phyloP scores from a whole-genome alignment of 106 monocot genomes.

The Dioscorea zingiberensis region DNA sequence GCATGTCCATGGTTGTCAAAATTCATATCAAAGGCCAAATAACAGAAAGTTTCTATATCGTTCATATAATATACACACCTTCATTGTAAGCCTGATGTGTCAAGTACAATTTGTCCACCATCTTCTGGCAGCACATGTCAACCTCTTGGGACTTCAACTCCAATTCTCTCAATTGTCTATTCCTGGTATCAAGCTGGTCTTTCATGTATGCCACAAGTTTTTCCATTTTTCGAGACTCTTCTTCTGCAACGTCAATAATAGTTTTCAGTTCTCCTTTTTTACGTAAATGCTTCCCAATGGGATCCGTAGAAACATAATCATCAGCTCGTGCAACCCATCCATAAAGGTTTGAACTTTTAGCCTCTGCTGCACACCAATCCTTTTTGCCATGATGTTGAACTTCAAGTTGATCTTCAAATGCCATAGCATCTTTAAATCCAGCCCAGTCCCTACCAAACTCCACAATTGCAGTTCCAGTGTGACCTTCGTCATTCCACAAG shows the following conservation, averaged over 20 bases:
- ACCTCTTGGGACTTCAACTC: slow-evolving; percentile 26
- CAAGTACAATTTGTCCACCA: slow-evolving; percentile 33
- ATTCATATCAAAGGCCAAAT: too few species aligned
- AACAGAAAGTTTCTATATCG: too few species aligned
- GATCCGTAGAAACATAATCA: slow-evolving; percentile 39
- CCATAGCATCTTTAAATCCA: slow-evolving; percentile 82
- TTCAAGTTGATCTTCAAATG: slow-evolving; percentile 72
- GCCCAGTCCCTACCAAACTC: slow-evolving; percentile 60
- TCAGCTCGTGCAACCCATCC: slow-evolving; percentile 69
- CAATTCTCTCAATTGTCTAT: slow-evolving; percentile 27
- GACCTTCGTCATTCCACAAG: slow-evolving; percentile 35
- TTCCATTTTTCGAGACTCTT: slow-evolving; percentile 34
- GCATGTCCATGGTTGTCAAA: too few species aligned
- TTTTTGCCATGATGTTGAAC: slow-evolving; percentile 37
- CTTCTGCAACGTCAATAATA: slow-evolving; percentile 28
- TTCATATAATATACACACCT: slow-evolving; percentile 20
- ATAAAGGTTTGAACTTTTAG: slow-evolving; percentile 20
- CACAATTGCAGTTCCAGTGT: slow-evolving; percentile 49
- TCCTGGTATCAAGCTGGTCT: slow-evolving; percentile 34
- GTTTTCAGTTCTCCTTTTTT: slow-evolving; percentile 70
- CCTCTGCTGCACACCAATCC: slow-evolving; percentile 29
- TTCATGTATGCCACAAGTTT: slow-evolving; percentile 43
- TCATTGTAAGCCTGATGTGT: slow-evolving; percentile 31
- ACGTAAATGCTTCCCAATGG: slow-evolving; percentile 39
- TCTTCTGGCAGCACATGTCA: slow-evolving; percentile 18